Percentiles rank a stretch among this genome's conserved stretches.
These are phyloP conservation scores for Apiotrichum akiyoshidainum DNA, from an alignment of 1,284 basidiomycete species.

Conservation along the genomic window DNA sequence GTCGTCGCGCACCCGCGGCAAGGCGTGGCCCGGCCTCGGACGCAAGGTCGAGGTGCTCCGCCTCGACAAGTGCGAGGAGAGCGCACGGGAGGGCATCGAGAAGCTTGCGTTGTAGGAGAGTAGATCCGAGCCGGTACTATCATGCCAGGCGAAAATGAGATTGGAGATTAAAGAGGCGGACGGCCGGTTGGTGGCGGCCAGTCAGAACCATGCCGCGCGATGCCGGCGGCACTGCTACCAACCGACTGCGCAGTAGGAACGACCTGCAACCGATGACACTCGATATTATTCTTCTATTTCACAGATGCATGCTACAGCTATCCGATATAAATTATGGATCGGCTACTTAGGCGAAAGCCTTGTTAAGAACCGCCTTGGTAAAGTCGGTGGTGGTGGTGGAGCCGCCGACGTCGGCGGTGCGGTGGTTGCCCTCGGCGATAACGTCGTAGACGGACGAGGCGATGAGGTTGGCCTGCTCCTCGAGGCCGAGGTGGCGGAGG, in stretches of 20 bases:
- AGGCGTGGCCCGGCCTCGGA: slow-evolving; percentile 77
- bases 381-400: slow-evolving; percentile 86
- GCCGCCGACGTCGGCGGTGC: slow-evolving; percentile 93
- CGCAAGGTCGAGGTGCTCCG: slow-evolving; percentile 35
- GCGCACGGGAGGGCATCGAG: not conserved
- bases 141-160: too few species aligned
- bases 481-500: slow-evolving; percentile 93
- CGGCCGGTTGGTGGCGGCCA: too few species aligned
- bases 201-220: too few species aligned
- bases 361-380: slow-evolving; percentile 75
- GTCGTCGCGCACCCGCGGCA: slow-evolving; percentile 54
- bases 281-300: not conserved
- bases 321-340: not conserved
- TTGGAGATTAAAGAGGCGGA: too few species aligned
- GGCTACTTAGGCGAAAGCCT: slow-evolving; percentile 31
- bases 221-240: too few species aligned
- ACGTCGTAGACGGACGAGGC: slow-evolving; percentile 90
- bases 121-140: too few species aligned
- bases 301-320: slow-evolving; percentile 18
- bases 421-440: slow-evolving; percentile 81
- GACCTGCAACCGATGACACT: too few species aligned
- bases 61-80: slow-evolving; percentile 7
- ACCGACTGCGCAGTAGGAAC: too few species aligned
- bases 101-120: slow-evolving; percentile 5
- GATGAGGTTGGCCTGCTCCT: slow-evolving; percentile 91